phyloP scores from a whole-genome alignment of 768 basidiomycete species.

The Albatrellus ellisii region DNA sequence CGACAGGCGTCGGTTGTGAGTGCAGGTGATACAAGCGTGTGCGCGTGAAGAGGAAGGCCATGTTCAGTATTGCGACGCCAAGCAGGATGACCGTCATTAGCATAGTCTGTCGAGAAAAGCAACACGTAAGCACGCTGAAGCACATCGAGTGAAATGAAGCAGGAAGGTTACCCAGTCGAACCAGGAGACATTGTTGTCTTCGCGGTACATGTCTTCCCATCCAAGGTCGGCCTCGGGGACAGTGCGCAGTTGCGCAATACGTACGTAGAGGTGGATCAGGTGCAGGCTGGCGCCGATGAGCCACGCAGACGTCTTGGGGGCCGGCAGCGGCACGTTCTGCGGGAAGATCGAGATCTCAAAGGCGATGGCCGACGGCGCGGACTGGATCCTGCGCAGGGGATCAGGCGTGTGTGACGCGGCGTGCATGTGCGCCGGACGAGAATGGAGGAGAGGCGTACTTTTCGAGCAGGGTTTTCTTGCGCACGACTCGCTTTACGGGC shows the following conservation, averaged over 20 bases:
- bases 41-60: conserved; percentile 57
- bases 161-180: conserved; percentile 57
- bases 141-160: neutral
- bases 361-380: conserved; percentile 56
- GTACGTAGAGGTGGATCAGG: conserved; percentile 50
- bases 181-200: conserved; percentile 51
- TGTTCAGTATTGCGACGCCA: conserved; percentile 39
- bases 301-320: conserved; percentile 50
- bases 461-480: conserved; percentile 53
- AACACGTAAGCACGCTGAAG: conserved; percentile 1
- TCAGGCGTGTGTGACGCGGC: conserved; percentile 8
- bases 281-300: conserved; percentile 55
- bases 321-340: conserved; percentile 64
- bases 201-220: conserved; percentile 71
- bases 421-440: neutral
- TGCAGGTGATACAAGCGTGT: conserved; percentile 59
- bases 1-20: conserved; percentile 46
- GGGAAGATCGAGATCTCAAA: conserved; percentile 78
- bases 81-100: conserved; percentile 48
- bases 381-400: conserved; percentile 32
- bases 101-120: conserved; percentile 35
- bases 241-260: conserved; percentile 41
- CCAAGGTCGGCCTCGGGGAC: conserved; percentile 56
- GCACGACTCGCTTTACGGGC: conserved; percentile 40
- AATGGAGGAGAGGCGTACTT: conserved; percentile 27